Conservation (phyloP, 495 filamentous ascomycete species). For the Podospora appendiculata region DNA sequence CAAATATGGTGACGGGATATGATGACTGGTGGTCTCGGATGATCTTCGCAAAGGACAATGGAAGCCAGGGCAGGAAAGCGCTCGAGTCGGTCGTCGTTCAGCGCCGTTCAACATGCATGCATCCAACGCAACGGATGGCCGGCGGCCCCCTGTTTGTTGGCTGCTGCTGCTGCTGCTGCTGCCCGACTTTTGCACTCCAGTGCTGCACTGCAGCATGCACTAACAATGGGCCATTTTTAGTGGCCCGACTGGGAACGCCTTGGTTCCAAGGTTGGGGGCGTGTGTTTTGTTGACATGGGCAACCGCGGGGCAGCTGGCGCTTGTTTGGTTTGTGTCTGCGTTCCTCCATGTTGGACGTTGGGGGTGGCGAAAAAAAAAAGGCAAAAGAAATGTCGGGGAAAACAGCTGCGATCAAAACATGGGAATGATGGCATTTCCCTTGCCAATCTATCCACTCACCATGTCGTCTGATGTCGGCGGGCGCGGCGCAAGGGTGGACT, state of each 20-base stretch:
- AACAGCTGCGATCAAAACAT: neutral
- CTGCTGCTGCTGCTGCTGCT: no score
- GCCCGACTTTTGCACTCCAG: no score
- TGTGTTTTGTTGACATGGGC: constrained; percentile 16
- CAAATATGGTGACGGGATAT: no score
- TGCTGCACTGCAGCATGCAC: constrained; percentile 8
- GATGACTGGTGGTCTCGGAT: no score
- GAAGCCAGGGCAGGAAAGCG: no score
- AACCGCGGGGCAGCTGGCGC: constrained; percentile 17
- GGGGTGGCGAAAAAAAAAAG: neutral
- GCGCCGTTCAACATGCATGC: no score
- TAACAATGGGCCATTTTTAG: constrained; percentile 14
- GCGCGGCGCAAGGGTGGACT: neutral
- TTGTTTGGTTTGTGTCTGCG: constrained; percentile 4
- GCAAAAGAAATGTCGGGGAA: no score
- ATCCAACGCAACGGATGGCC: no score
- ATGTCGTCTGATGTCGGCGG: neutral
- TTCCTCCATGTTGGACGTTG: neutral
- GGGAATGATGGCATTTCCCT: neutral
- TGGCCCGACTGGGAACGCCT: constrained; percentile 7
- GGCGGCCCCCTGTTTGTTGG: no score
- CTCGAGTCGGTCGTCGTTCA: no score
- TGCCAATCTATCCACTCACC: constrained; percentile 8
- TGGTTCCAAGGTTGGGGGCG: constrained; percentile 1
- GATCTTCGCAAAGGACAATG: no score